These are phyloP conservation scores for Dioscorea cayenensis DNA, from an alignment of 116 monocot genomes.

Conservation along the genomic window DNA sequence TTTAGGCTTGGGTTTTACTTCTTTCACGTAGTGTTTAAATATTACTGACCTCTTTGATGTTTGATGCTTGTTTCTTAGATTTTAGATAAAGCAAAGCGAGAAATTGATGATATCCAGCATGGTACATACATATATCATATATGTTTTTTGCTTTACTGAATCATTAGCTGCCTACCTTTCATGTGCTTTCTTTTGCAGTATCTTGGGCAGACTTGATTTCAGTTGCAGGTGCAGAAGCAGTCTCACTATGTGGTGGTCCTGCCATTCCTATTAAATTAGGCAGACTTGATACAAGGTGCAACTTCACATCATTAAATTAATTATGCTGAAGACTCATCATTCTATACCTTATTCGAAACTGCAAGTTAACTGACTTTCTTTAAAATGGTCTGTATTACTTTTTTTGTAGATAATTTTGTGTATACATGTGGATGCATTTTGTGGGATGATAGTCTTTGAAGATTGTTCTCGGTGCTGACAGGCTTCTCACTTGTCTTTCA, in stretches of 20 bases:
- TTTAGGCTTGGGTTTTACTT: neutral
- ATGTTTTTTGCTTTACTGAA: conserved; percentile 3
- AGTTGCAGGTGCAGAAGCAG: conserved; percentile 81
- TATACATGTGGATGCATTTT: neutral
- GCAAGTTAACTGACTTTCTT: neutral
- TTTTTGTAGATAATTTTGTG: neutral
- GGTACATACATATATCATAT: conserved; percentile 20
- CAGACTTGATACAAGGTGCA: conserved; percentile 62
- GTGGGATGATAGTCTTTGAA: neutral
- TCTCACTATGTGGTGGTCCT: conserved; percentile 79
- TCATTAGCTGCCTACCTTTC: neutral
- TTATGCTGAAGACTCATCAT: neutral
- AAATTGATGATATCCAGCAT: conserved; percentile 47
- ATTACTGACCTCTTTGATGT: neutral
- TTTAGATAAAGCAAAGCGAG: conserved; percentile 64
- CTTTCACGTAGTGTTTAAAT: neutral
- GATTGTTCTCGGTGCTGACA: neutral
- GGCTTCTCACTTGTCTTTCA: conserved; percentile 12
- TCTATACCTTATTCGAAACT: too few species aligned
- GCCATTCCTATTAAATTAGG: conserved; percentile 66
- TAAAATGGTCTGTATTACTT: too few species aligned
- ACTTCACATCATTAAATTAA: neutral
- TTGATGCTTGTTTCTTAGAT: conserved; percentile 30
- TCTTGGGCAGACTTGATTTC: conserved; percentile 95
- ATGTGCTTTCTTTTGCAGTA: conserved; percentile 24